A percentile compares a stretch with the other conserved stretches of the same genome.
Evolutionary conservation across 1,284 basidiomycete species (phyloP).

Genomic region (Austroboletus niveus): DNA sequence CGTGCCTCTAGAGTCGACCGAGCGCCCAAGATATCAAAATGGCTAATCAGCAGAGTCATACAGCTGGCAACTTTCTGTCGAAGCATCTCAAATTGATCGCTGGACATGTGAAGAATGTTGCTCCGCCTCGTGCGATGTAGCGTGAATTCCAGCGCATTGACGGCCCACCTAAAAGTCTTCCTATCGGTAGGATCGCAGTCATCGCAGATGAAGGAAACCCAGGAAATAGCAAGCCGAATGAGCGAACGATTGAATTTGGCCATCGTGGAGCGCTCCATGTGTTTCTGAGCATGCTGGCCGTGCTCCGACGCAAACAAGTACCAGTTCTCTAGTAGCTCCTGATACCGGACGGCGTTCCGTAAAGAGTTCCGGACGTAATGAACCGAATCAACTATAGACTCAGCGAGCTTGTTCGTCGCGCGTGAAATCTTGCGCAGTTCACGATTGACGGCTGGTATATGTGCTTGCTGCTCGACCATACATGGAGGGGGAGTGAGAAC

Average conservation of each 20-base stretch:
- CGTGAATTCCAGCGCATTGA: slow-evolving; percentile 94
- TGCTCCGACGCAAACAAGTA: slow-evolving; percentile 96
- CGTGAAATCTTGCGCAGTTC: slow-evolving; percentile 90
- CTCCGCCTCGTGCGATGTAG: slow-evolving; percentile 87
- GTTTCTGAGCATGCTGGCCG: slow-evolving; percentile 83
- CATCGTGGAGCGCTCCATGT: slow-evolving; percentile 76
- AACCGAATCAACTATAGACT: slow-evolving; percentile 90
- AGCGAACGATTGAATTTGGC: slow-evolving; percentile 80
- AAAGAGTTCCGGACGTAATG: slow-evolving; percentile 77
- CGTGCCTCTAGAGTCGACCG: slow-evolving; percentile 87
- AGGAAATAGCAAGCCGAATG: slow-evolving; percentile 88
- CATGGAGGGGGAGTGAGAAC: slow-evolving; percentile 51
- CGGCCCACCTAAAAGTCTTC: slow-evolving; percentile 98
- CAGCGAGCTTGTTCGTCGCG: slow-evolving; percentile 86
- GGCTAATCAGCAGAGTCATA: slow-evolving; percentile 94
- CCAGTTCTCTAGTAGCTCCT: slow-evolving; percentile 94
- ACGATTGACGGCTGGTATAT: slow-evolving; percentile 85
- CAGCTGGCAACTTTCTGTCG: slow-evolving; percentile 93
- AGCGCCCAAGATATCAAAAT: slow-evolving; percentile 97
- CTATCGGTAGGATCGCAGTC: slow-evolving; percentile 96
- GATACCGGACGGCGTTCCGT: slow-evolving; percentile 60
- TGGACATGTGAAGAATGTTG: slow-evolving; percentile 88
- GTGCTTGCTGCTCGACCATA: slow-evolving; percentile 86
- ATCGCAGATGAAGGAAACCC: slow-evolving; percentile 98
- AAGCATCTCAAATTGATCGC: slow-evolving; percentile 86